These are phyloP conservation scores for Aphanoascus verrucosus DNA, from an alignment of 2,329 filamentous ascomycete species.

Conservation along the genomic window DNA sequence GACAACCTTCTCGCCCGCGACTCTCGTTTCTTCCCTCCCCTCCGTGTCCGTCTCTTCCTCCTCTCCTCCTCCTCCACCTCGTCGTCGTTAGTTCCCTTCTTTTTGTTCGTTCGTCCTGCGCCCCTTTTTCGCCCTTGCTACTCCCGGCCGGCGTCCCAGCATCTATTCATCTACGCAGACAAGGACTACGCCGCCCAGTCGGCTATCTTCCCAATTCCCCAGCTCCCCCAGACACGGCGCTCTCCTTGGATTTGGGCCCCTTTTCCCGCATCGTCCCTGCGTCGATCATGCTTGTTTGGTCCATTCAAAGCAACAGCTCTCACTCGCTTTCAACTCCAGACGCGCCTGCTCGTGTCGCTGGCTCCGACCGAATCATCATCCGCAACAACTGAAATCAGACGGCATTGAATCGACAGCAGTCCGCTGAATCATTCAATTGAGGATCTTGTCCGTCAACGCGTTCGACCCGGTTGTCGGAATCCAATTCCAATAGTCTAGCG, in stretches of 20 bases:
- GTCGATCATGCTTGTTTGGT: conserved; percentile 17
- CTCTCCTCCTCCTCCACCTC: neutral
- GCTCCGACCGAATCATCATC: conserved; percentile 12
- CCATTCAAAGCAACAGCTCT: conserved; percentile 5
- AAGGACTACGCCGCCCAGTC: conserved; percentile 14
- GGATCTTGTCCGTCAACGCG: neutral
- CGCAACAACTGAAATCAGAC: neutral
- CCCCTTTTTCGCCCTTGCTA: conserved; percentile 1
- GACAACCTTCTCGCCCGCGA: neutral
- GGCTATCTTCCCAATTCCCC: conserved; percentile 4
- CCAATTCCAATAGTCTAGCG: neutral
- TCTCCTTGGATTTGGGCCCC: neutral
- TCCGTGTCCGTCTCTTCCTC: conserved; percentile 1
- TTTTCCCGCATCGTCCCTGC: conserved; percentile 7
- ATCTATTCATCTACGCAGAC: neutral
- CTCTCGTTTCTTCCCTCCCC: conserved; percentile 6
- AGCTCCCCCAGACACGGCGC: neutral
- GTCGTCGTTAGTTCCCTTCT: neutral
- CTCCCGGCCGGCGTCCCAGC: neutral
- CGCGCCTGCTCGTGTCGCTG: conserved; percentile 12
- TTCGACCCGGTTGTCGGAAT: conserved; percentile 11
- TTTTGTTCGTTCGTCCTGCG: neutral
- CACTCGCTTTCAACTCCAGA: conserved; percentile 6
- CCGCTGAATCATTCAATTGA: neutral
- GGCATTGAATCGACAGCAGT: neutral